Evolutionary conservation across 768 basidiomycete species (phyloP).

Genomic region (Xanthoconium stramineum): DNA sequence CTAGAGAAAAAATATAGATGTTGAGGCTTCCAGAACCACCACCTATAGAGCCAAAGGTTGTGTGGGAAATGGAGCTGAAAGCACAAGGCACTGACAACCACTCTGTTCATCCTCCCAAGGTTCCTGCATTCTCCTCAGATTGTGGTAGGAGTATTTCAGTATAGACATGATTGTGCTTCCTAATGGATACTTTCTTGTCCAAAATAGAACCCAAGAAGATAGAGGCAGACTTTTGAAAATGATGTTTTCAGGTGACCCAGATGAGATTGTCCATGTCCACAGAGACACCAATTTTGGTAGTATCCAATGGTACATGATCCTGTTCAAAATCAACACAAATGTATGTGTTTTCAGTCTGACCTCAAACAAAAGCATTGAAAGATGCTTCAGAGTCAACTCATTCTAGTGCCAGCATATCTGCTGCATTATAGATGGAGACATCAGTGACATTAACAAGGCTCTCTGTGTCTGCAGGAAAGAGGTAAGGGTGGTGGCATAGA

Average conservation of each 20-base stretch:
- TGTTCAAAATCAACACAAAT: constrained; percentile 9
- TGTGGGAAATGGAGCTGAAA: constrained; percentile 1
- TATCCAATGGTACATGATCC: neutral
- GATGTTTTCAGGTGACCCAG: constrained; percentile 6
- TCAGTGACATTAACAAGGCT: neutral
- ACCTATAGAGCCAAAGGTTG: neutral
- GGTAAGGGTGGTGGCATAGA: neutral
- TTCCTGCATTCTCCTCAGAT: constrained; percentile 3
- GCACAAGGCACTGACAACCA: constrained; percentile 10
- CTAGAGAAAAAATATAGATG: constrained; percentile 10
- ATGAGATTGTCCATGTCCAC: constrained; percentile 19
- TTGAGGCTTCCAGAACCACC: neutral
- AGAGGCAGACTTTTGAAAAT: neutral
- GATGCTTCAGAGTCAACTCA: neutral
- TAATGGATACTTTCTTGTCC: constrained; percentile 4
- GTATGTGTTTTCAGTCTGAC: neutral
- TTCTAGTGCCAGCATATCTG: neutral
- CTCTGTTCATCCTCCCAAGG: neutral
- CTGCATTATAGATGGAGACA: neutral
- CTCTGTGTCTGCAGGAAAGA: neutral
- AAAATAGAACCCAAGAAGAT: constrained; percentile 1
- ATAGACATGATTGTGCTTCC: constrained; percentile 19
- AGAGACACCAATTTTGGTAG: neutral
- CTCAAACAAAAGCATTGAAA: neutral
- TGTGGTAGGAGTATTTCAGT: constrained; percentile 10